Percentiles rank a stretch among this genome's conserved stretches.
These are phyloP conservation scores for Pseudogymnoascus sp. DNA, from an alignment of 2,329 filamentous ascomycete species.

Conservation along the genomic window DNA sequence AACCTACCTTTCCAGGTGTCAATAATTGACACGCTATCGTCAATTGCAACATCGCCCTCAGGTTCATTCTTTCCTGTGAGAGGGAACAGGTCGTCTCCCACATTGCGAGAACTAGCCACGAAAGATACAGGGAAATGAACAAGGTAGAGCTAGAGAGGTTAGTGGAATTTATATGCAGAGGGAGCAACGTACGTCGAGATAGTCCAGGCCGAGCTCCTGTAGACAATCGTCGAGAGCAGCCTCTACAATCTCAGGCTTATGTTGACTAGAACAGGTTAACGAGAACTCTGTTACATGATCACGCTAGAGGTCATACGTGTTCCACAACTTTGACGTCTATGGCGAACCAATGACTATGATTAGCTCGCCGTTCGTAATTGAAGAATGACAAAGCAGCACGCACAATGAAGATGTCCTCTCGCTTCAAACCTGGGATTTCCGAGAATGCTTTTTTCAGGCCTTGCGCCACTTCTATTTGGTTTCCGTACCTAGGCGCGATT, in stretches of 20 bases:
- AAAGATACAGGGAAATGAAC: conserved; percentile 55
- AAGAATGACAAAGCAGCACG: background rate
- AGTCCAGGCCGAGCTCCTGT: conserved; percentile 46
- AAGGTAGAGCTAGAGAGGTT: conserved; percentile 41
- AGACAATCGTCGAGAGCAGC: conserved; percentile 48
- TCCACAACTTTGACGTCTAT: conserved; percentile 56
- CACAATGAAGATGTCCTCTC: conserved; percentile 46
- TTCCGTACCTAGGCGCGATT: conserved; percentile 38
- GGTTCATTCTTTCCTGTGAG: conserved; percentile 29
- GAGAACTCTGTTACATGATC: background rate
- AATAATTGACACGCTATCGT: conserved; percentile 33
- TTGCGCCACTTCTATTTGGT: conserved; percentile 51
- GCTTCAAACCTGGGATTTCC: conserved; percentile 40
- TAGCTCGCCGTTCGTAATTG: background rate
- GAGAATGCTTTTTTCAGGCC: conserved; percentile 41
- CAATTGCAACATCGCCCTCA: conserved; percentile 32
- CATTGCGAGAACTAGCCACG: conserved; percentile 15
- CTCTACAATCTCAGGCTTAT: conserved; percentile 51
- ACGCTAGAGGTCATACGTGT: conserved; percentile 32
- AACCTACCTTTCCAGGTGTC: conserved; percentile 37
- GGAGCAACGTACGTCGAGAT: conserved; percentile 40
- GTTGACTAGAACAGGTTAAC: conserved; percentile 33
- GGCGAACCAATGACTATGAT: background rate
- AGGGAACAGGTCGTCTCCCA: conserved; percentile 37
- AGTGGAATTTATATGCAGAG: background rate